Base-by-base conservation (phyloP, 1,284 basidiomycete species). In the Microbotryum lychnidis-dioicae region DNA sequence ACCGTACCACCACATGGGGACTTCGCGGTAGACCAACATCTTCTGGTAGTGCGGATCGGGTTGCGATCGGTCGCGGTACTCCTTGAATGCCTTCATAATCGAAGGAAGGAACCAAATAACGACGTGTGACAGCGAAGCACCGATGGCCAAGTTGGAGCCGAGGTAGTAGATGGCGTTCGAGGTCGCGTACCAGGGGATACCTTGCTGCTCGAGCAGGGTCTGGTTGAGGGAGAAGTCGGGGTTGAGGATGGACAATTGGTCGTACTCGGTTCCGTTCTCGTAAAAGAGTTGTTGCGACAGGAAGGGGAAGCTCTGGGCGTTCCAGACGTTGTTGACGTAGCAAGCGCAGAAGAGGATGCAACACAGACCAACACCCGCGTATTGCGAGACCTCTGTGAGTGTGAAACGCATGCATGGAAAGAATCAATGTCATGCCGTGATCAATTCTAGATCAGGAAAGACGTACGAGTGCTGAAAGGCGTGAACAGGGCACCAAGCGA, bases 211-310 rank as follows among this genome's bases (percentile, higher is more conserved):
- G 42, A 70, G 69, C 2, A 59, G 58, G n/a, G 63, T 91, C 25
- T 84, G 83, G 72, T 89, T 91, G 58, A 94, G 80, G 60, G 89
- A 88, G 44, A 92, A 76, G 0, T 93, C 90, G 16, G 89, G 88
- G 72, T 91, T 92, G 50, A 94, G 78, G 69, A 94, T 93, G 56
- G 81, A 82, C 62, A 92, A 91, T 71, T 84, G 83, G 54, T 63
- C 61, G 57, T 68, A 85, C 18, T 79, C 68, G 0, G 80, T 78
- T 27, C 84, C 83, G 68, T 84, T 80, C 14, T 75, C 69, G 23
- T 79, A 77, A 73, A 85, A 85, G 29, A 85, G 79, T 47, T 60
- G 82, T 10, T 67, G 82, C 0, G 83, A 83, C 31, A 85, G 76
- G 80, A 85, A 84, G 0, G 83, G 84, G 74, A 81, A 84, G 1